A percentile compares a stretch with the other conserved stretches of the same genome.
These are phyloP conservation scores for Aureoboletus auriporus DNA, from an alignment of 768 basidiomycete species.

Conservation along the genomic window DNA sequence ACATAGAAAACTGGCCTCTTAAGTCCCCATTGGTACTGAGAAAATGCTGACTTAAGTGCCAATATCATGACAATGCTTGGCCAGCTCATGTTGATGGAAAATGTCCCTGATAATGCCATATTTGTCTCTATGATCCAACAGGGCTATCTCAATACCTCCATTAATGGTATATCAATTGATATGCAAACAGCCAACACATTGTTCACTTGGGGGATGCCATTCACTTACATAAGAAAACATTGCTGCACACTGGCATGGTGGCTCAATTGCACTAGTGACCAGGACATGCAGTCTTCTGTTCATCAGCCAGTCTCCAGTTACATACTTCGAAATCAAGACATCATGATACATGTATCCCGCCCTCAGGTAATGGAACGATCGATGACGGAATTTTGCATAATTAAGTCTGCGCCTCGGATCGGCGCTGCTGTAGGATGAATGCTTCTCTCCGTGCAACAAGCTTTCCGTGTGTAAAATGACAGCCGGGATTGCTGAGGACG, in stretches of 20 bases:
- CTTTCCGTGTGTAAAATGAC: neutral
- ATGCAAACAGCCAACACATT: conserved; percentile 44
- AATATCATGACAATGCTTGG: conserved; percentile 47
- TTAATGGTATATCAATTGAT: conserved; percentile 72
- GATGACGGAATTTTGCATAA: neutral
- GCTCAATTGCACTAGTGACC: no score
- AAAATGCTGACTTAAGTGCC: no score
- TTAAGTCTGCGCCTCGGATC: neutral
- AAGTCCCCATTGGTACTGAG: no score
- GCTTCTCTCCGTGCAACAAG: neutral
- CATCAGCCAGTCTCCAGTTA: no score
- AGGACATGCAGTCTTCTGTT: conserved; percentile 8
- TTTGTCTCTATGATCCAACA: conserved; percentile 52
- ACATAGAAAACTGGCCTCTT: no score
- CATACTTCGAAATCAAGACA: no score
- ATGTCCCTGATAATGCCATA: conserved; percentile 52
- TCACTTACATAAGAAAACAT: no score
- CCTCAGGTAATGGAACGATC: neutral
- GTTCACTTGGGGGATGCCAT: conserved; percentile 72
- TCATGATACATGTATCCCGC: no score
- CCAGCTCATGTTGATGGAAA: conserved; percentile 35
- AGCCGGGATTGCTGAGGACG: neutral
- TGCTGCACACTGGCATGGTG: no score
- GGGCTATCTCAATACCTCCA: conserved; percentile 48
- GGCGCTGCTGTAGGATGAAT: neutral